Evolutionary conservation across 2,329 filamentous ascomycete species (phyloP).

Genomic region (Venturia asperata): DNA sequence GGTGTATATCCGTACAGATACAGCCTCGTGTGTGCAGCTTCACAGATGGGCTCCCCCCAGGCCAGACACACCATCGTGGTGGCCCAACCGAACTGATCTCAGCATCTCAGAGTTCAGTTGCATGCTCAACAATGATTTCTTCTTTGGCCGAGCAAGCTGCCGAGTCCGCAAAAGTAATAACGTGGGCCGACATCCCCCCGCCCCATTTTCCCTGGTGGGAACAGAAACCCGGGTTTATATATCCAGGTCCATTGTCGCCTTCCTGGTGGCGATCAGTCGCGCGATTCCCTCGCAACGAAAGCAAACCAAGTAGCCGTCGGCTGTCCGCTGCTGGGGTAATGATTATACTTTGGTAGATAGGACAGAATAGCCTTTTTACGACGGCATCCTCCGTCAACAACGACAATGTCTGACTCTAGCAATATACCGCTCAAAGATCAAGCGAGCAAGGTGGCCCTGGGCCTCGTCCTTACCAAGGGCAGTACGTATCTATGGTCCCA

Average conservation of each 20-base stretch:
- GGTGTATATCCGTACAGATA: too few relatives aligned
- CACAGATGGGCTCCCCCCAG: too few relatives aligned
- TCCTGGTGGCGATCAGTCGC: not conserved
- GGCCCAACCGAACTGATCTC: too few relatives aligned
- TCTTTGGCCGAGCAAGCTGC: too few relatives aligned
- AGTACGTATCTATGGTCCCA: slow-evolving; percentile 27
- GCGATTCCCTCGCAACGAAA: not conserved
- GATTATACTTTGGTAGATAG: not conserved
- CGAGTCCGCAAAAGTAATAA: not conserved
- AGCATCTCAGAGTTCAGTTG: too few relatives aligned
- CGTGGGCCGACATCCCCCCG: not conserved
- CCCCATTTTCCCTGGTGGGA: not conserved
- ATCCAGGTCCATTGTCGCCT: not conserved
- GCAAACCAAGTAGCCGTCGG: not conserved
- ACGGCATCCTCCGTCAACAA: not conserved
- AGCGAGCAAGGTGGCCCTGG: slow-evolving; percentile 1
- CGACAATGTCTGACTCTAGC: not conserved
- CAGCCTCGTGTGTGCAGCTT: too few relatives aligned
- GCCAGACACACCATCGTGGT: too few relatives aligned
- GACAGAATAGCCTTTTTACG: slow-evolving; percentile 19
- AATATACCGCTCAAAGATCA: not conserved
- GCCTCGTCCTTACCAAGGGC: not conserved
- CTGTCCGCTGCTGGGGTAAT: too few relatives aligned
- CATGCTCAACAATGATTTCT: too few relatives aligned
- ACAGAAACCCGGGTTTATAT: not conserved